Base-by-base conservation (phyloP, 148 eudicot species). In the Rhododendron ovatum region DNA sequence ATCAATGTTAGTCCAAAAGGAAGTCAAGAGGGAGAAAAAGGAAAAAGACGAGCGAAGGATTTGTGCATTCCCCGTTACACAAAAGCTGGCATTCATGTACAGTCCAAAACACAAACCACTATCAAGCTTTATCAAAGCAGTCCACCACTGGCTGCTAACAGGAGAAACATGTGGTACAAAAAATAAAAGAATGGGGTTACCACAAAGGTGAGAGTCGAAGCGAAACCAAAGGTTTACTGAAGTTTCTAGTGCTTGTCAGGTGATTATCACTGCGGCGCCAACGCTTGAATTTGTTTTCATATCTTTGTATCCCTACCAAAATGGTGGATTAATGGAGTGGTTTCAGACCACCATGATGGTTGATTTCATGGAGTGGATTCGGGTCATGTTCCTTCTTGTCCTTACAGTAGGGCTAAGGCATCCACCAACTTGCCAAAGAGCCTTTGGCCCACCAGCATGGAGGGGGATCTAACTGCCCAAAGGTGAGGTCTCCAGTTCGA, bases 61-160 rank as follows among this genome's bases (percentile, higher is more conserved):
- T 78, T 3, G 17, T 79, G 48, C 82, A 47, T 79, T 79, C 82
- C 57, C 82, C 82, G 24, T 79, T 79, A 26, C 82, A 48, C 51
- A 45, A 47, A 22, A 79, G 13, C 30, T 57, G n/a, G 24, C 65
- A 57, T 20, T 57, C n/a, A 57, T 18, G 12, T 5, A 57, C 2
- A 18, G 65, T 57, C 65, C 65, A 57, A 55, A 55, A 4, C 22
- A 55, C 35, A n/a, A 57, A 80, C 76, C 76, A 13, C 13, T 30
- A 18, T 24, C 24, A 15, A 24, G 10, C 24, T 17, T 80, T 33
- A 80, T 80, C 65, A 80, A 80, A 80, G 83, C 65, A 51, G 83
- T 51, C 83, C 41, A 80, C 33, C 37, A 51, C 55, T 47, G 1
- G 37, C 39, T 78, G 82, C 82, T 78, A 50, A 78, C 61, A 80